Evolutionary conservation across 495 filamentous ascomycete genomes (phyloP).

Genomic region (Peziza echinospora): DNA sequence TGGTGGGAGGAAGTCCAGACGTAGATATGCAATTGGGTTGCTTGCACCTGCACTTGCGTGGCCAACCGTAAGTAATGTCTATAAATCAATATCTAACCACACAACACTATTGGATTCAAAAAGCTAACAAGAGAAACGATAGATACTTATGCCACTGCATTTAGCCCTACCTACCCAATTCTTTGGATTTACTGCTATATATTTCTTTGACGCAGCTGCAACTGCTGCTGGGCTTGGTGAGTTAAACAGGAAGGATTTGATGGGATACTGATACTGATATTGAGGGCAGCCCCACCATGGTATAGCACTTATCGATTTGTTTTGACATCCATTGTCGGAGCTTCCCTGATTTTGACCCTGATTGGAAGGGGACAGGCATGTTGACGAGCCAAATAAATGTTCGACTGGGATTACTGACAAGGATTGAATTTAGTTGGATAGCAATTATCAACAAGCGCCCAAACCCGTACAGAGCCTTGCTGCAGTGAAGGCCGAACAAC

Average conservation of each 20-base stretch:
- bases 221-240: constrained; percentile 38
- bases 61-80: constrained; percentile 41
- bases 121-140: too few species aligned
- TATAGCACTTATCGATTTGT: constrained; percentile 90
- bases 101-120: too few species aligned
- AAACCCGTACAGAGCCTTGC: too few species aligned
- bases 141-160: constrained; percentile 58
- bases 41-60: constrained; percentile 69
- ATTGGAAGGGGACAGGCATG: constrained; percentile 35
- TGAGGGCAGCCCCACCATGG: constrained; percentile 49
- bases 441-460: too few species aligned
- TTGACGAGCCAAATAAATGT: too few species aligned
- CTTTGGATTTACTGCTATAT: constrained; percentile 66
- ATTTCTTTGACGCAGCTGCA: constrained; percentile 67
- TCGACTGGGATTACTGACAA: too few species aligned
- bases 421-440: too few species aligned
- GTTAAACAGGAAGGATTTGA: neutral
- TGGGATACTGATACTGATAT: neutral
- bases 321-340: constrained; percentile 79
- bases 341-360: constrained; percentile 64
- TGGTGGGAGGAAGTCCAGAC: constrained; percentile 50
- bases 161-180: constrained; percentile 84
- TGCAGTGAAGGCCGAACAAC: too few species aligned
- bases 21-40: constrained; percentile 65
- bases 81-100: too few species aligned